These are phyloP conservation scores for Waitea zeae DNA, from an alignment of 1,284 basidiomycete species.

Conservation along the genomic window DNA sequence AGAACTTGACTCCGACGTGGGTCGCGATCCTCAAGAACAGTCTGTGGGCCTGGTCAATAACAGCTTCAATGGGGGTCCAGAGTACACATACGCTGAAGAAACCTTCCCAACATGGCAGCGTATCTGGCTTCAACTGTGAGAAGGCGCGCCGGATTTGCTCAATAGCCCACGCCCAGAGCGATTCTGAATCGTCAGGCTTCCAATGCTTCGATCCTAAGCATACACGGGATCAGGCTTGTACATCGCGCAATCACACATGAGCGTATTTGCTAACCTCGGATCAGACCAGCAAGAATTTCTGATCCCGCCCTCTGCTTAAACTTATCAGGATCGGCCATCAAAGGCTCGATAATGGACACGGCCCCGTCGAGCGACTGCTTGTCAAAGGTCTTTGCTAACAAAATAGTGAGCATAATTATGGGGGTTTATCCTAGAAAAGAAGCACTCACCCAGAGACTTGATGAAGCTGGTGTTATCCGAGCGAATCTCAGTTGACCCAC, in stretches of 20 bases:
- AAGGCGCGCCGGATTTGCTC: slow-evolving; percentile 59
- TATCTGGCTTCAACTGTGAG: slow-evolving; percentile 72
- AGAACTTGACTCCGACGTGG: slow-evolving; percentile 70
- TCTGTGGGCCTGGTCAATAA: slow-evolving; percentile 19
- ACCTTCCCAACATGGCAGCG: slow-evolving; percentile 56
- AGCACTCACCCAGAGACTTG: slow-evolving; percentile 43
- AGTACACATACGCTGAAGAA: slow-evolving; percentile 36
- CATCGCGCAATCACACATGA: slow-evolving; percentile 2
- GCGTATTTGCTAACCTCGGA: slow-evolving; percentile 29
- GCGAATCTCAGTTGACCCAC: slow-evolving; percentile 34
- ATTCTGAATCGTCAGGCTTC: slow-evolving; percentile 39
- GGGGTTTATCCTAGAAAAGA: slow-evolving; percentile 5
- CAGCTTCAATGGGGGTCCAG: slow-evolving; percentile 1
- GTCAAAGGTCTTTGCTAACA: slow-evolving; percentile 49
- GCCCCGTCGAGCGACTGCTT: slow-evolving; percentile 33
- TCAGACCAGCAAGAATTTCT: slow-evolving; percentile 68
- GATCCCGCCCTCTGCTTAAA: slow-evolving; percentile 87
- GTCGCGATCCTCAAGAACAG: slow-evolving; percentile 61
- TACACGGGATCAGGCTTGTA: no score
- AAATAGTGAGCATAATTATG: slow-evolving; percentile 5
- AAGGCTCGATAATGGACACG: slow-evolving; percentile 35
- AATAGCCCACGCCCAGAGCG: slow-evolving; percentile 72
- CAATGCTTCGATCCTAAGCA: slow-evolving; percentile 79
- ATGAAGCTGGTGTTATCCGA: slow-evolving; percentile 49
- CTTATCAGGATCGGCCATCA: slow-evolving; percentile 59